phyloP scores from a whole-genome alignment of 257 asterid genomes.

The Fraxinus pennsylvanica region DNA sequence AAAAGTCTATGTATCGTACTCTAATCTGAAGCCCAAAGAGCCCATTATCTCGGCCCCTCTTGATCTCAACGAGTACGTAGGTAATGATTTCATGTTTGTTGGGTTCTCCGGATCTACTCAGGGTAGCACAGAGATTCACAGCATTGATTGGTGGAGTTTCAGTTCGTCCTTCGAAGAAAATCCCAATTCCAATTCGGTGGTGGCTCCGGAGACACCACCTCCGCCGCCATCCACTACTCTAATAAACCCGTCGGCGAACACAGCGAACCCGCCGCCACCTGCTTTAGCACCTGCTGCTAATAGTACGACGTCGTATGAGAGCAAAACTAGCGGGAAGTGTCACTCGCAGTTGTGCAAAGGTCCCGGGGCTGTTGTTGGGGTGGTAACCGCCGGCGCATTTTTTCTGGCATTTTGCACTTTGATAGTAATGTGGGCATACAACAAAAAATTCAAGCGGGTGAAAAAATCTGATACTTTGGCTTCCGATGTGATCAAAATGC shows the following conservation, averaged over 20 bases:
- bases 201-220: constrained; percentile 28
- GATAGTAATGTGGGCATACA: constrained; percentile 52
- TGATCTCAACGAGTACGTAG: constrained; percentile 49
- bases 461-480: constrained; percentile 46
- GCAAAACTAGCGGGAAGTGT: constrained; percentile 41
- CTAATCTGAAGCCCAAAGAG: constrained; percentile 66
- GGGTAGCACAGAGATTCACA: constrained; percentile 82
- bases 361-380: constrained; percentile 75
- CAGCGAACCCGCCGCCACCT: constrained; percentile 42
- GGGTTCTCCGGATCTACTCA: constrained; percentile 85
- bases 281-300: constrained; percentile 38
- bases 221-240: constrained; percentile 48
- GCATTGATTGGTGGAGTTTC: constrained; percentile 85
- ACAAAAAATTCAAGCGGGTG: constrained; percentile 50
- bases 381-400: constrained; percentile 76
- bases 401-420: constrained; percentile 53
- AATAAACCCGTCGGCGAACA: constrained; percentile 53
- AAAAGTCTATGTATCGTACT: constrained; percentile 62
- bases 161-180: constrained; percentile 56
- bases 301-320: constrained; percentile 28
- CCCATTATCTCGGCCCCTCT: constrained; percentile 51
- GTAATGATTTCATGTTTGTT: constrained; percentile 66
- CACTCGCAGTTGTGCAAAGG: constrained; percentile 58
- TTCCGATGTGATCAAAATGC: constrained; percentile 68
- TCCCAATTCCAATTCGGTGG: constrained; percentile 36